Base-by-base conservation (phyloP, 495 filamentous ascomycete genomes). In the Cercophora sp. region DNA sequence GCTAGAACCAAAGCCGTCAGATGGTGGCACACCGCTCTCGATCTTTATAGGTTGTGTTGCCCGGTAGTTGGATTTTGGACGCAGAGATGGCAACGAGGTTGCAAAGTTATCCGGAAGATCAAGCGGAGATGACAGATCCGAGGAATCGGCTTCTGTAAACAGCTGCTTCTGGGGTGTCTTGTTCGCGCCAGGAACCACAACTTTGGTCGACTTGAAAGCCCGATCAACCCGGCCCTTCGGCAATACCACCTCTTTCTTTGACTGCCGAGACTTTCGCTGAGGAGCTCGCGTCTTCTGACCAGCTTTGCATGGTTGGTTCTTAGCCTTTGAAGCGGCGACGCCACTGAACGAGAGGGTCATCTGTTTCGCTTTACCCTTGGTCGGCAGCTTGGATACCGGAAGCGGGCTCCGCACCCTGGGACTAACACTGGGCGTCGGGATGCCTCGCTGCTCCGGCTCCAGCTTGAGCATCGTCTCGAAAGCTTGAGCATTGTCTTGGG, bases 341-440 rank as follows among this genome's bases (percentile, higher is more conserved):
- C 37, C 51, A 25, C 45, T 42, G 11, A 67, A 76, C 2, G 50
- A 26, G 24, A 77, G 65, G 31, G 61, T 74, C 48, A 63, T 70
- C 44, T 77, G 73, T 51, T 71, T 76, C 1, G 57, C 32, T 29
- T 55, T 61, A 26, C 10, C 22, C 47, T 64, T 68, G 56, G 29
- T 41, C 15, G 47, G 51, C 9, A 65, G 52, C 52, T 71, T 68
- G 18, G 50, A 37, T 8, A 39, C 44, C 61, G 75, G 71, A 59
- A 79, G 57, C 59, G 70, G 63, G 62, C 68, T 75, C 44, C 79
- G 73, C 18, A 68, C 76, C 71, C 65, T 70, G 51, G 79, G 82
- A 55, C 74, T 84, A 0, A 78, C 74, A 53, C 74, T 76, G 40
- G 86, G 85, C 10, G 85, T 88, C n/a, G 81, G 77, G 40, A 88